phyloP scores from a whole-genome alignment of 2,329 filamentous ascomycete genomes.

The Monosporascus sp. region DNA sequence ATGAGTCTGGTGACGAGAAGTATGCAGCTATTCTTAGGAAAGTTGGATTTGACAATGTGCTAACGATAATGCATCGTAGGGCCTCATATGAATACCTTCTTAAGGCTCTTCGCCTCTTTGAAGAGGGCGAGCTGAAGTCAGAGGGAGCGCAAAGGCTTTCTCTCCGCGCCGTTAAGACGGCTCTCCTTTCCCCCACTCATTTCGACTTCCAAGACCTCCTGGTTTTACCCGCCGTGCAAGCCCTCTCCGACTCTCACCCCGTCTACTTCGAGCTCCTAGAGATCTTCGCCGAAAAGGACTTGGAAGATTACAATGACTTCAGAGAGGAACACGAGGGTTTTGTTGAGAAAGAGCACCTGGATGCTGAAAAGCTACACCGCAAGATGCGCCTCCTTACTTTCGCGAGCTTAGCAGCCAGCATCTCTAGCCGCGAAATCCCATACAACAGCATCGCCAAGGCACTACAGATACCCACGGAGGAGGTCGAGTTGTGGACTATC shows the following conservation, averaged over 20 bases:
- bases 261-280: slow-evolving; percentile 89
- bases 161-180: slow-evolving; percentile 50
- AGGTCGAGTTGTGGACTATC: slow-evolving; percentile 98
- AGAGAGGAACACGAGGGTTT: slow-evolving; percentile 85
- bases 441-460: slow-evolving; percentile 81
- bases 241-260: slow-evolving; percentile 77
- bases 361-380: slow-evolving; percentile 71
- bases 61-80: slow-evolving; percentile 25
- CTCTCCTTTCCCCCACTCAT: slow-evolving; percentile 47
- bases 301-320: slow-evolving; percentile 96
- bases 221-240: slow-evolving; percentile 76
- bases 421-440: slow-evolving; percentile 78
- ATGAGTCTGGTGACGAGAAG: slow-evolving; percentile 71
- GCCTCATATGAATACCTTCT: slow-evolving; percentile 63
- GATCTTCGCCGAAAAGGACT: slow-evolving; percentile 88
- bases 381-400: slow-evolving; percentile 97
- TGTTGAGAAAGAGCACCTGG: slow-evolving; percentile 68
- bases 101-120: slow-evolving; percentile 57
- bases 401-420: slow-evolving; percentile 78
- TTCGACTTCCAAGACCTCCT: slow-evolving; percentile 79
- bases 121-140: slow-evolving; percentile 51
- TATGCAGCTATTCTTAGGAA: slow-evolving; percentile 38
- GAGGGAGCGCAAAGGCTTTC: slow-evolving; percentile 57
- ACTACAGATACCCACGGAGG: slow-evolving; percentile 73
- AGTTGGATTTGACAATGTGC: neutral